Percentiles rank a stretch among this genome's conserved stretches.
These are phyloP conservation scores for Urostyla sp. DNA, from an alignment of 73 alveolate species.

Conservation along the genomic window DNA sequence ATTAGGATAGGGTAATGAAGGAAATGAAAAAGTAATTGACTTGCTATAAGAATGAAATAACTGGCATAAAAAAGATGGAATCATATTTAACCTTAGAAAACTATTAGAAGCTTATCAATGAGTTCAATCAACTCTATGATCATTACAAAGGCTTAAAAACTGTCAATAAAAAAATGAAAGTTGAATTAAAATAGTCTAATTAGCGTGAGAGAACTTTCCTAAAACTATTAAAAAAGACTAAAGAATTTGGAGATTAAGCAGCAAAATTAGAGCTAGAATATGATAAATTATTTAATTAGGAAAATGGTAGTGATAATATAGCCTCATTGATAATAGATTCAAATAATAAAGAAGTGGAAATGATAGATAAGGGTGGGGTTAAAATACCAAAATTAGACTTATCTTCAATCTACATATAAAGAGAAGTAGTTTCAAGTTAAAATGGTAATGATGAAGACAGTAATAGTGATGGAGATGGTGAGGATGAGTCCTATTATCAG, in stretches of 20 bases:
- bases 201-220: slow-evolving; percentile 44
- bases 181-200: slow-evolving; percentile 18
- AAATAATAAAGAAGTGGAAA: neutral
- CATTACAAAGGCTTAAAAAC: slow-evolving; percentile 44
- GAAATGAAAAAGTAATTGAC: slow-evolving; percentile 39
- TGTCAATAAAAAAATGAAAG: slow-evolving; percentile 17
- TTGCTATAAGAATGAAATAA: slow-evolving; percentile 5
- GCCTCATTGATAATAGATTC: slow-evolving; percentile 24
- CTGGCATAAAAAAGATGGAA: slow-evolving; percentile 33
- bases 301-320: neutral
- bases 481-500: neutral
- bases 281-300: slow-evolving; percentile 35
- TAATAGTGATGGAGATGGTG: slow-evolving; percentile 11
- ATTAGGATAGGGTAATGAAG: slow-evolving; percentile 16
- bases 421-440: slow-evolving; percentile 34
- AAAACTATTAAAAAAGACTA: slow-evolving; percentile 29
- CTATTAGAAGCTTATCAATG: slow-evolving; percentile 34
- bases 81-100: slow-evolving; percentile 23
- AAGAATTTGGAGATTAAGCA: slow-evolving; percentile 49
- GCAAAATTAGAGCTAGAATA: slow-evolving; percentile 31
- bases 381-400: slow-evolving; percentile 38
- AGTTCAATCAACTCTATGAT: slow-evolving; percentile 33
- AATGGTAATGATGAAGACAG: slow-evolving; percentile 12
- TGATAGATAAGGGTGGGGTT: slow-evolving; percentile 43
- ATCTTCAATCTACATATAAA: slow-evolving; percentile 19